Percentiles rank a stretch among this genome's conserved stretches.
These are phyloP conservation scores for Citeromyces hawaiiensis DNA, from an alignment of 1,139 yeast genomes.

Conservation along the genomic window DNA sequence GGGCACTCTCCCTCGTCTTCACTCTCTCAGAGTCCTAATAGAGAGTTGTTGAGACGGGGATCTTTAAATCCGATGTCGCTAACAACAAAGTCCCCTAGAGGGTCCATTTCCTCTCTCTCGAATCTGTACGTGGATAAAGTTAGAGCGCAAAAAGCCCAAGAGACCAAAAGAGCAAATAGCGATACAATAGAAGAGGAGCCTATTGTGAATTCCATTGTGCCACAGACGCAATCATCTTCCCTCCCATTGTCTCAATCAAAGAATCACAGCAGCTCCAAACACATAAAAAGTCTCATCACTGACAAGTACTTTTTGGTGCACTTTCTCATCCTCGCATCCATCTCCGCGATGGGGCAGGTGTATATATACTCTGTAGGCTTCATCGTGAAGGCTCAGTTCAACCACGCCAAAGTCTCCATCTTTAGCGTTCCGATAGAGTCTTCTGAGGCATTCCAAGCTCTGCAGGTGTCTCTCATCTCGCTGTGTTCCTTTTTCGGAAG, in stretches of 20 bases:
- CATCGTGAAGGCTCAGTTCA: conserved; percentile 40
- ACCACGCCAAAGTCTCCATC: not conserved
- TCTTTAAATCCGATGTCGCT: not conserved
- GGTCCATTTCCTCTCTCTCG: not conserved
- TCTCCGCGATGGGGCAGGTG: conserved; percentile 70
- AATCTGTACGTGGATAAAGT: not conserved
- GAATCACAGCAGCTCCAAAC: conserved; percentile 9
- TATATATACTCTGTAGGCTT: conserved; percentile 68
- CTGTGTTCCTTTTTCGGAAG: conserved; percentile 57
- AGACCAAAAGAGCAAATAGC: not conserved
- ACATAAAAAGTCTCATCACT: conserved; percentile 10
- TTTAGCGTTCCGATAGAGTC: not conserved
- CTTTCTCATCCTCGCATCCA: conserved; percentile 40
- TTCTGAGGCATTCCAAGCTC: conserved; percentile 33
- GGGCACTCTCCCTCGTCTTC: conserved; percentile 1
- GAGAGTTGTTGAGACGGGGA: not conserved
- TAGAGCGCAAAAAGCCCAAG: not conserved
- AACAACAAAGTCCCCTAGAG: not conserved
- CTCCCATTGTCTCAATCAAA: conserved; percentile 2
- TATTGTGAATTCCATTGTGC: no score
- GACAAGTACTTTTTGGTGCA: conserved; percentile 27
- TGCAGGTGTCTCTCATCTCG: conserved; percentile 64
- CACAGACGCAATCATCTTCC: no score
- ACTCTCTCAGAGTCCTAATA: not conserved
- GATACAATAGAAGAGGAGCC: not conserved